Conservation (phyloP, 2,329 filamentous ascomycete genomes). For the Thelonectria discophora region DNA sequence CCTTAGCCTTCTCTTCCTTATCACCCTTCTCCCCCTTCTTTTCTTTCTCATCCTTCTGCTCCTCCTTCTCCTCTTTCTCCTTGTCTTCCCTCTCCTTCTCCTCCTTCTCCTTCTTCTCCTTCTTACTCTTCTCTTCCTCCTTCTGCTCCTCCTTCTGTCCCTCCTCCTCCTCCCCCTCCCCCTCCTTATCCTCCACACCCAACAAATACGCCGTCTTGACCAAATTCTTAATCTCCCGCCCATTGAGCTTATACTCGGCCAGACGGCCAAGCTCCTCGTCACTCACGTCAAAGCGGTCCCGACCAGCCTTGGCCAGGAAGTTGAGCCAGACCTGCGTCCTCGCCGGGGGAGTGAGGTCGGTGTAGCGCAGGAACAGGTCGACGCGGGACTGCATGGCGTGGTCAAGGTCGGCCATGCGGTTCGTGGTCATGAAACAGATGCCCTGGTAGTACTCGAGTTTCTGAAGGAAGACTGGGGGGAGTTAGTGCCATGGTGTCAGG, state of each 20-base stretch:
- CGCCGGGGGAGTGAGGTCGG: background rate
- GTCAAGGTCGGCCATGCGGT: constrained; percentile 54
- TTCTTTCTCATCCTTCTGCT: background rate
- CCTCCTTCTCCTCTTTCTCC: too few relatives aligned
- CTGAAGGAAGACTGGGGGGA: constrained; percentile 48
- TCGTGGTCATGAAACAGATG: constrained; percentile 56
- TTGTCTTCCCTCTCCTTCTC: background rate
- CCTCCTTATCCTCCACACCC: background rate
- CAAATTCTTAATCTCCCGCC: constrained; percentile 16
- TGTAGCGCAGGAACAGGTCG: constrained; percentile 50
- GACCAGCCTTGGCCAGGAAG: constrained; percentile 13
- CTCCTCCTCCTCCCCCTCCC: too few relatives aligned
- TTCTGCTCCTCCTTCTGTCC: background rate
- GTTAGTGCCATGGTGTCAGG: background rate
- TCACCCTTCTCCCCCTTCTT: too few relatives aligned
- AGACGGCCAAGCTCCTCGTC: constrained; percentile 6
- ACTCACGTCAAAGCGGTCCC: background rate
- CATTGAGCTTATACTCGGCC: constrained; percentile 7
- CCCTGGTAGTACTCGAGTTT: constrained; percentile 53
- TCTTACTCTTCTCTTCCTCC: background rate
- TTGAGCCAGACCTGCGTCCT: constrained; percentile 11
- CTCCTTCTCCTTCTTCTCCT: background rate
- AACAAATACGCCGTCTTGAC: constrained; percentile 18
- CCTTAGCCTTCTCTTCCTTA: background rate
- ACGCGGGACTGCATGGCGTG: constrained; percentile 54